Base-by-base conservation (phyloP, 495 filamentous ascomycete species). In the Hypoxylon rickii region DNA sequence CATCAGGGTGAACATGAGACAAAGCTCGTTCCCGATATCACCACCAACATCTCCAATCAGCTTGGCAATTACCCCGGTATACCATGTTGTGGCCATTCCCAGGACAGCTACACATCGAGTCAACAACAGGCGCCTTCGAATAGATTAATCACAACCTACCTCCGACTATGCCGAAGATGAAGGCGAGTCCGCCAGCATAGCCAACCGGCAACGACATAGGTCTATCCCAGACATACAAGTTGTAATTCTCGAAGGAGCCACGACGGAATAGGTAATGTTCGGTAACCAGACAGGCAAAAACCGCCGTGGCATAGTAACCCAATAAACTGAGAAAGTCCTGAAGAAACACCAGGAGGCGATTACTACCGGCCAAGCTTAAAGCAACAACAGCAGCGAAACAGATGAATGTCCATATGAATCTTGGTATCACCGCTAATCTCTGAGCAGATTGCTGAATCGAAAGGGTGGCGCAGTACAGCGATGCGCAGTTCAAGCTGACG, bases 181-280 rank as follows among this genome's bases (percentile, higher is more conserved):
- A 77, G 2, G 79, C 70, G 38, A 70, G 16, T 1, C 76, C 69
- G 17, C 70, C 80, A 11, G 76, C 81, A 22, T 74, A 60, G 2
- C 81, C 81, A 26, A 73, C 31, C 0, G 81, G 81, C 39, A 84
- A 47, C 51, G 66, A 69, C 3, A 38, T 57, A 1, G 74, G 76
- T 8, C 69, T 69, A 50, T 83, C 74, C 81, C 81, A 83, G 16
- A 60, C 76, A 7, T 77, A 70, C 34, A 81, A 66, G 47, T 82
- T 64, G 55, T 83, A 83, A 32, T 72, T 72, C 1, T 58, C 49
- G 43, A 73, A 72, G 17, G 62, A 60, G 13, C 59, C 73, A 19
- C 57, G 36, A 12, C 84, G 77, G 72, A 87, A 86, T 34, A 78
- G 44, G 52, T 80, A 81, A 64, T 88, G 82, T 53, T 88, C 85